These are phyloP conservation scores for Didymella exigua DNA, from an alignment of 2,329 filamentous ascomycete species.

Conservation along the genomic window DNA sequence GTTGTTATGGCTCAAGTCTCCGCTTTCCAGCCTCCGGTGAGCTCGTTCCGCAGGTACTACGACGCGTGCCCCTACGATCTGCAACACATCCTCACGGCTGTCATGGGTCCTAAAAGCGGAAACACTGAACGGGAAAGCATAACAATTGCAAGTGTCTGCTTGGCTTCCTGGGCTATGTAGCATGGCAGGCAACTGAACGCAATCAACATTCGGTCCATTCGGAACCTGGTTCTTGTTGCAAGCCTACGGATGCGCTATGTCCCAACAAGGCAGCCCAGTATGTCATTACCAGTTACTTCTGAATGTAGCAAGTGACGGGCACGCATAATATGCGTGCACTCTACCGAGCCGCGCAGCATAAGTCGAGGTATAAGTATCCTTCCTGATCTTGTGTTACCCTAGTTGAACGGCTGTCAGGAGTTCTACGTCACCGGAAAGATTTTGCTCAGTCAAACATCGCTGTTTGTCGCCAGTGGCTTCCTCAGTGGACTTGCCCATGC, in stretches of 20 bases:
- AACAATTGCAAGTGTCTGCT: slow-evolving; percentile 8
- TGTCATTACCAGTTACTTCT: not conserved
- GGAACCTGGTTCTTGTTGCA: slow-evolving; percentile 17
- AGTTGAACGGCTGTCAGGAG: not conserved
- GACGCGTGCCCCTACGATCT: not conserved
- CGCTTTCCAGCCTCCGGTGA: too few species aligned
- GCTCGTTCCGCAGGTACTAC: not conserved
- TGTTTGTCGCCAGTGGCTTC: slow-evolving; percentile 22
- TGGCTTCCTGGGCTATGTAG: slow-evolving; percentile 31
- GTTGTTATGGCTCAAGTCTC: too few species aligned
- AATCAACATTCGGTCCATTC: slow-evolving; percentile 20
- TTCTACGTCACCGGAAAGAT: slow-evolving; percentile 7
- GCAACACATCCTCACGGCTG: not conserved
- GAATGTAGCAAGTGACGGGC: not conserved
- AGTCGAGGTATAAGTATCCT: slow-evolving; percentile 3
- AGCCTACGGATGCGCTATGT: slow-evolving; percentile 21
- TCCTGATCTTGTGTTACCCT: not conserved
- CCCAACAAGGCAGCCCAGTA: slow-evolving; percentile 35
- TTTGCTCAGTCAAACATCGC: slow-evolving; percentile 10
- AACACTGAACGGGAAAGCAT: slow-evolving; percentile 2
- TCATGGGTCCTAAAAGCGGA: not conserved
- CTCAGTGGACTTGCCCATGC: slow-evolving; percentile 26
- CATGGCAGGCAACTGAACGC: slow-evolving; percentile 20
- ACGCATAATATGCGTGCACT: not conserved
- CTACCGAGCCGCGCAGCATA: not conserved